phyloP scores from a whole-genome alignment of 108 stramenopile genomes.

The Cyclotella choctawhatcheeana region DNA sequence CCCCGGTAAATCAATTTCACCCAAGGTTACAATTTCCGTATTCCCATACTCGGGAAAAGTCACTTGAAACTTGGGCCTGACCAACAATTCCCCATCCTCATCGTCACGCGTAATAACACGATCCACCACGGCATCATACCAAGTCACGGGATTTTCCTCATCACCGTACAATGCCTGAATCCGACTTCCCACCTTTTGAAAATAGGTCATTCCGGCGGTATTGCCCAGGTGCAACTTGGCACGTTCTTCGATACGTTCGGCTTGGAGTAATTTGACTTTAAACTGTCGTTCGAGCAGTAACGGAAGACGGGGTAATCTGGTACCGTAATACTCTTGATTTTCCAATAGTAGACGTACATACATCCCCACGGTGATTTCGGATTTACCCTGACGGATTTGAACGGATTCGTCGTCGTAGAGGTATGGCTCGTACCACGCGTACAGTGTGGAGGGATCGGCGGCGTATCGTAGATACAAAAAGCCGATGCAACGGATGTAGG shows the following conservation, averaged over 20 bases:
- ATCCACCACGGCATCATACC: conserved; percentile 97
- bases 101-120: conserved; percentile 72
- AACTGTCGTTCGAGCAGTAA: conserved; percentile 89
- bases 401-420: conserved; percentile 89
- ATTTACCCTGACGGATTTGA: conserved; percentile 55
- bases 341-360: conserved; percentile 77
- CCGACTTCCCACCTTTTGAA: conserved; percentile 69
- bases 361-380: conserved; percentile 75
- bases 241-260: conserved; percentile 86
- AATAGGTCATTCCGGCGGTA: conserved; percentile 67
- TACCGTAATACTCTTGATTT: conserved; percentile 91
- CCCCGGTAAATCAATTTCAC: conserved; percentile 85
- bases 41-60: conserved; percentile 97
- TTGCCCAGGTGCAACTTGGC: conserved; percentile 73
- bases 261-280: conserved; percentile 90
- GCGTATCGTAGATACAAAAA: conserved; percentile 96
- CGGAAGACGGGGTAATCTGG: conserved; percentile 93
- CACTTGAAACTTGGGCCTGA: conserved; percentile 86
- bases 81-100: conserved; percentile 51
- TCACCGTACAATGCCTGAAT: conserved; percentile 94
- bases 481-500: conserved; percentile 94
- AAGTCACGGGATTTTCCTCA: conserved; percentile 93
- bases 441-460: conserved; percentile 84
- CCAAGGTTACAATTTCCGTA: conserved; percentile 85
- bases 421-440: conserved; percentile 88